Conservation (phyloP, 2,329 filamentous ascomycete species). For the Calonectria pteridis region DNA sequence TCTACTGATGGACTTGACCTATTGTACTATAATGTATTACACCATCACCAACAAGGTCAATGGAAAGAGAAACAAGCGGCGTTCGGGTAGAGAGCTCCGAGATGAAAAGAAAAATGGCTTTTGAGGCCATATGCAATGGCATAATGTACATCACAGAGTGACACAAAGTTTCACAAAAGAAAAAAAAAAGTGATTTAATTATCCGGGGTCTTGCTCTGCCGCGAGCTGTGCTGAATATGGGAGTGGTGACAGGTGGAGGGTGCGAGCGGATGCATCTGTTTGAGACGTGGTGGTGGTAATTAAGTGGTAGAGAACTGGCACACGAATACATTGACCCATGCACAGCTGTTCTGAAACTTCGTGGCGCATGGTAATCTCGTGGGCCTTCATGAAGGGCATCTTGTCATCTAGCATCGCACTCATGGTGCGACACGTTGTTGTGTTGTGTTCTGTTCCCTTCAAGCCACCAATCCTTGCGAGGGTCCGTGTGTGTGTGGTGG, state of each 20-base stretch:
- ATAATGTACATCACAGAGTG: neutral
- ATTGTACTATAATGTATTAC: constrained; percentile 25
- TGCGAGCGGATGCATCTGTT: neutral
- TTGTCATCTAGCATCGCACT: neutral
- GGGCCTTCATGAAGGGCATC: neutral
- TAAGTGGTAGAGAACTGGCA: neutral
- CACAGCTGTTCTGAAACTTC: neutral
- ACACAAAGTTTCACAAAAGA: neutral
- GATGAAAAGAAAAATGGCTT: neutral
- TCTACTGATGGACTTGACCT: neutral
- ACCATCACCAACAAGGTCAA: neutral
- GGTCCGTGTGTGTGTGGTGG: neutral
- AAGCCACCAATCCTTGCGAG: neutral
- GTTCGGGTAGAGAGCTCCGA: neutral
- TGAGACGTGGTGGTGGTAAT: neutral
- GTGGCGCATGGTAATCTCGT: neutral
- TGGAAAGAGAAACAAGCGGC: neutral
- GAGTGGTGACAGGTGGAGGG: neutral
- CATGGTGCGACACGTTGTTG: neutral
- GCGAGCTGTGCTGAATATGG: neutral
- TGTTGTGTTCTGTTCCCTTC: neutral
- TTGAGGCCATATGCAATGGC: neutral
- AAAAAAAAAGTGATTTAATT: neutral
- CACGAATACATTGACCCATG: neutral
- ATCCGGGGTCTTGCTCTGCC: neutral